Evolutionary conservation across 1,284 basidiomycete genomes (phyloP).

Genomic region (Peniophora sp.): DNA sequence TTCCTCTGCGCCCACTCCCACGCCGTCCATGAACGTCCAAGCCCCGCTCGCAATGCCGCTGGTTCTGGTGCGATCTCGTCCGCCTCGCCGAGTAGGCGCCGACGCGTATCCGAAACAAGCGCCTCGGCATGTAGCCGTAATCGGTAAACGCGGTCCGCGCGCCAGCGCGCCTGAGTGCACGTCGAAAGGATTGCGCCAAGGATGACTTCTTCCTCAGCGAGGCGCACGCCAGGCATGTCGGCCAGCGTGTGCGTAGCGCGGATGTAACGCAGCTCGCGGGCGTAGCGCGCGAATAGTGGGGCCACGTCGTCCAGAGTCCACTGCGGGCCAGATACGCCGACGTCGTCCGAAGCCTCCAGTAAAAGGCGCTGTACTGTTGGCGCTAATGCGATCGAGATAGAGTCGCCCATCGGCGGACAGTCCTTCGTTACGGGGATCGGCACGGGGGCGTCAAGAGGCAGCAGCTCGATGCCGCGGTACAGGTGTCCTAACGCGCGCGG

Average conservation of each 20-base stretch:
- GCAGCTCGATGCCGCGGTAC: slow-evolving; percentile 51
- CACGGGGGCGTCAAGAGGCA: slow-evolving; percentile 23
- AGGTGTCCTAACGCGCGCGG: slow-evolving; percentile 59
- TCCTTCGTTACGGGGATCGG: slow-evolving; percentile 8
- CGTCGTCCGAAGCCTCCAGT: slow-evolving; percentile 21
- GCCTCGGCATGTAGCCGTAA: slow-evolving; percentile 53
- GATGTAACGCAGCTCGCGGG: slow-evolving; percentile 60
- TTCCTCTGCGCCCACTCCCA: slow-evolving; percentile 49
- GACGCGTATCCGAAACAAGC: slow-evolving; percentile 45
- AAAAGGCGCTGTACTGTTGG: slow-evolving; percentile 31
- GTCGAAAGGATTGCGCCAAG: slow-evolving; percentile 66
- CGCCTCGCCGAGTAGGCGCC: slow-evolving; percentile 26
- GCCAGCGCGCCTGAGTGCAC: slow-evolving; percentile 45
- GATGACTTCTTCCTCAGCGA: slow-evolving; percentile 68
- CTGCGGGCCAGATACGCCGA: slow-evolving; percentile 22
- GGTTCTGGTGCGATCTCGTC: slow-evolving; percentile 14
- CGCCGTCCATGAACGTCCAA: slow-evolving; percentile 52
- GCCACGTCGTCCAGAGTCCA: slow-evolving; percentile 9
- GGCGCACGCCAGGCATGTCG: slow-evolving; percentile 40
- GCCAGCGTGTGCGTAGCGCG: slow-evolving; percentile 62
- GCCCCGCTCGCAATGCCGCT: slow-evolving; percentile 29
- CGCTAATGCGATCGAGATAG: slow-evolving; percentile 39
- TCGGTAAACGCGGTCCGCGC: slow-evolving; percentile 50
- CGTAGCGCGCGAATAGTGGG: slow-evolving; percentile 42
- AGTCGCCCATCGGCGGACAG: slow-evolving; percentile 27